A percentile compares a stretch with the other conserved stretches of the same genome.
Conservation (phyloP, 129 eudicot species). For the Chrysanthemum lavandulifolium region DNA sequence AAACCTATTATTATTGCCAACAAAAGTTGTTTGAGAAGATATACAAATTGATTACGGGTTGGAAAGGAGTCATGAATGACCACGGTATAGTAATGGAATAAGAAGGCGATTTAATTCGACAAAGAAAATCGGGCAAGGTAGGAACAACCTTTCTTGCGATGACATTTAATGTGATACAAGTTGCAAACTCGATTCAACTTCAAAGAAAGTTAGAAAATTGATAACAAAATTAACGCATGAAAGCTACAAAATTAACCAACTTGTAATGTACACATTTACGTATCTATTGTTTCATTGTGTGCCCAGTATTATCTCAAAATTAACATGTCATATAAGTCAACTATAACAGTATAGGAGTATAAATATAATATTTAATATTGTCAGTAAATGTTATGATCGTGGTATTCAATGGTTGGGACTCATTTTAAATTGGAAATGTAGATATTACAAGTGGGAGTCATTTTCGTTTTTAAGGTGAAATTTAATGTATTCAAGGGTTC, state of each 20-base stretch:
- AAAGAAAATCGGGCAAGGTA: conserved; percentile 17
- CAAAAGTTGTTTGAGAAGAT: neutral
- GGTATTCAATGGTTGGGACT: neutral
- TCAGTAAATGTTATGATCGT: neutral
- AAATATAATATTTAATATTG: no score
- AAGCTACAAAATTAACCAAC: neutral
- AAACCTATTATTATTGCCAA: neutral
- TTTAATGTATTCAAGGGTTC: neutral
- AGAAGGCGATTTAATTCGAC: conserved; percentile 6
- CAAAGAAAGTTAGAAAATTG: neutral
- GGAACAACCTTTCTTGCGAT: conserved; percentile 28
- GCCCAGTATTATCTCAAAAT: no score
- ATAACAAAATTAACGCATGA: neutral
- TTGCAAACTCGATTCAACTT: neutral
- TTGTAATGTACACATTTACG: neutral
- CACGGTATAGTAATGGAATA: conserved; percentile 7
- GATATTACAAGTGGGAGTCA: neutral
- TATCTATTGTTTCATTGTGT: neutral
- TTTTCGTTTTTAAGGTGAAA: neutral
- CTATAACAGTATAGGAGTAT: no score
- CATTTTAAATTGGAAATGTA: neutral
- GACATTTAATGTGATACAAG: conserved; percentile 16
- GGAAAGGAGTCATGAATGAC: conserved; percentile 11
- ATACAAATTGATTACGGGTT: neutral
- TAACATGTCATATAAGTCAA: no score